Base-by-base conservation (phyloP, 495 filamentous ascomycete genomes). In the Hypoxylon perforatum region DNA sequence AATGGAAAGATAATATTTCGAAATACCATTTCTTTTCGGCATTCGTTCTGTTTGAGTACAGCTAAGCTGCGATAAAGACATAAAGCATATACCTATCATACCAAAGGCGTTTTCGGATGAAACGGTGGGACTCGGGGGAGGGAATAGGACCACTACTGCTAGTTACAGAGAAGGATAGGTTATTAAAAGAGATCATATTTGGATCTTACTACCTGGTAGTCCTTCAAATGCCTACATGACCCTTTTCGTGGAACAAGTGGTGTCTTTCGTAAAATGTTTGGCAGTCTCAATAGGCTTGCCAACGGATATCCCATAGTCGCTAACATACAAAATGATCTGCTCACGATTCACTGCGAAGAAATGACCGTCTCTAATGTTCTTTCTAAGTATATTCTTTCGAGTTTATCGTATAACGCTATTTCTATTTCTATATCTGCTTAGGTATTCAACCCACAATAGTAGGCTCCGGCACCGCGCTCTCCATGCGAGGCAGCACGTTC, bases 401-500 rank as follows among this genome's bases (percentile, higher is more conserved):
- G 25, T 28, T 7, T 28, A 28, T 28, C 7, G 7, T 28, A 28
- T 28, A 28, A 3, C 25, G 7, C 25, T 7, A 28, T 3, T 28
- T 28, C 25, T 28, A 28, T 3, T 3, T 28, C 3, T 28, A 28
- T 28, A n/a, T n/a, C n/a, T n/a, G n/a, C n/a, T 28, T 28, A 28
- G 3, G 3, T 3, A 28, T 33, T 63, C 53, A 67, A n/a, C 55
- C 56, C 33, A 45, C 66, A 1, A 35, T 50, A 12, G 52, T 45
- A 28, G 25, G 25, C 65, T 49, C 53, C 1, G 58, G 35, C 23
- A 41, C 52, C 15, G 22, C 21, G 25, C 39, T 30, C 49, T 48
- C 67, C 18, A 66, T n/a, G 50, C 70, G 67, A 58, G 73, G 76
- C 22, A 87, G 42, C 25, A 88, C 76, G 30, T 69, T 78, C 54